These are phyloP conservation scores for Hanseniaspora pseudoguilliermondii DNA, from an alignment of 805 yeast species.

Conservation along the genomic window DNA sequence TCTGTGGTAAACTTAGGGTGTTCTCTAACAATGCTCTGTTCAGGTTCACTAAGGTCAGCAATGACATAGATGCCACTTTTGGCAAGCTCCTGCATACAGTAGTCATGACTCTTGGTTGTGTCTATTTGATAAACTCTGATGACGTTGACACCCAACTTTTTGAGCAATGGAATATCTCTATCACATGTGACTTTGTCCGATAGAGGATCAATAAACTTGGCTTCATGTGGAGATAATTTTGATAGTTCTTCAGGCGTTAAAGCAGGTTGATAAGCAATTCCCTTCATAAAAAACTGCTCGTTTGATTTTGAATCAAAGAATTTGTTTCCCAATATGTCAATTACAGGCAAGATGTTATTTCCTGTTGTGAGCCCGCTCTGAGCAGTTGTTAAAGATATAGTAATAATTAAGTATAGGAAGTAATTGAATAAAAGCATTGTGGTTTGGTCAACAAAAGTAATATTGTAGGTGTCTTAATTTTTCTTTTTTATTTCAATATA, in stretches of 20 bases:
- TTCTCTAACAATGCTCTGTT: slow-evolving; percentile 60
- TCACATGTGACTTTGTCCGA: slow-evolving; percentile 57
- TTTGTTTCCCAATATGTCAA: slow-evolving; percentile 58
- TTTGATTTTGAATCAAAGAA: slow-evolving; percentile 64
- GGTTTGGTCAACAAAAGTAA: background rate
- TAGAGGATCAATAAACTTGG: slow-evolving; percentile 55
- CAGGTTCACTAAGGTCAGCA: slow-evolving; percentile 83
- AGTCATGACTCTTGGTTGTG: slow-evolving; percentile 56
- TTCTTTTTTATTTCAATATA: background rate
- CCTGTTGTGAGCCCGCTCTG: background rate
- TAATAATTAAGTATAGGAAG: background rate
- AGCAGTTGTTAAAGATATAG: background rate
- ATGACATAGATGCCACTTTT: slow-evolving; percentile 87
- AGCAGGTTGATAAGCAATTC: slow-evolving; percentile 70
- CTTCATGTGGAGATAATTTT: slow-evolving; percentile 15
- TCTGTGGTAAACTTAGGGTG: slow-evolving; percentile 66
- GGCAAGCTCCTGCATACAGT: slow-evolving; percentile 58
- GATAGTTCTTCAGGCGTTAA: slow-evolving; percentile 1
- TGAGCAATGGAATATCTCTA: slow-evolving; percentile 71
- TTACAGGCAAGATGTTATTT: slow-evolving; percentile 22
- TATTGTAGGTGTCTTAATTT: background rate
- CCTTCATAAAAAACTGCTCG: slow-evolving; percentile 74
- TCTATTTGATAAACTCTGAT: slow-evolving; percentile 80
- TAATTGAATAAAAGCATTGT: background rate
- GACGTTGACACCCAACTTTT: slow-evolving; percentile 57